A percentile compares a stretch with the other conserved stretches of the same genome.
Conservation (phyloP, 106 monocot genomes). For the Ottelia alismoides region DNA sequence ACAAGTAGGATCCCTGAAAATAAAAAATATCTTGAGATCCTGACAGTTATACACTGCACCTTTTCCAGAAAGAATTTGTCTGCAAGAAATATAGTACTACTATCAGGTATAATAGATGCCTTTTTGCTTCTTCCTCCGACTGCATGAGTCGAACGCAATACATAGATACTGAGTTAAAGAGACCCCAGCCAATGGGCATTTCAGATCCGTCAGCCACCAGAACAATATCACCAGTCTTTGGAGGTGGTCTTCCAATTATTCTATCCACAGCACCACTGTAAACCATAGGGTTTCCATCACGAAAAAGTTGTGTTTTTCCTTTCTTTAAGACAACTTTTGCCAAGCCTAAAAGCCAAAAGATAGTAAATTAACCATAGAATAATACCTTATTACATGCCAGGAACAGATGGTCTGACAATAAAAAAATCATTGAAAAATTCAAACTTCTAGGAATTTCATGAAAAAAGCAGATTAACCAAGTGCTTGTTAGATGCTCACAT, state of each 20-base stretch:
- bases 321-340: constrained; percentile 91
- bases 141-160: constrained; percentile 94
- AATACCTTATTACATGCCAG: too few relatives aligned
- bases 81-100: too few relatives aligned
- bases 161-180: constrained; percentile 96
- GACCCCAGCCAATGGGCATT: constrained; percentile 93
- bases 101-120: constrained; percentile 24
- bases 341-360: constrained; percentile 35
- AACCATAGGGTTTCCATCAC: constrained; percentile 96
- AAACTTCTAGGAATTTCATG: too few relatives aligned
- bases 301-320: constrained; percentile 83
- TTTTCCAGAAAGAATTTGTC: too few relatives aligned
- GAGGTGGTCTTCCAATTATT: constrained; percentile 79
- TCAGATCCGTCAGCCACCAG: constrained; percentile 87
- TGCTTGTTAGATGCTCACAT: too few relatives aligned
- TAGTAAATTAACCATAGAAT: too few relatives aligned
- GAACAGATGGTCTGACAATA: too few relatives aligned
- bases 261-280: constrained; percentile 94
- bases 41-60: too few relatives aligned
- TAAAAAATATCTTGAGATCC: too few relatives aligned
- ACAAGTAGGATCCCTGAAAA: constrained; percentile 56
- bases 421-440: too few relatives aligned
- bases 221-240: constrained; percentile 80
- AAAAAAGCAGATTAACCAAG: too few relatives aligned
- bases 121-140: constrained; percentile 75